phyloP scores from a whole-genome alignment of 2,329 filamentous ascomycete genomes.

The Botrytis fragariae region DNA sequence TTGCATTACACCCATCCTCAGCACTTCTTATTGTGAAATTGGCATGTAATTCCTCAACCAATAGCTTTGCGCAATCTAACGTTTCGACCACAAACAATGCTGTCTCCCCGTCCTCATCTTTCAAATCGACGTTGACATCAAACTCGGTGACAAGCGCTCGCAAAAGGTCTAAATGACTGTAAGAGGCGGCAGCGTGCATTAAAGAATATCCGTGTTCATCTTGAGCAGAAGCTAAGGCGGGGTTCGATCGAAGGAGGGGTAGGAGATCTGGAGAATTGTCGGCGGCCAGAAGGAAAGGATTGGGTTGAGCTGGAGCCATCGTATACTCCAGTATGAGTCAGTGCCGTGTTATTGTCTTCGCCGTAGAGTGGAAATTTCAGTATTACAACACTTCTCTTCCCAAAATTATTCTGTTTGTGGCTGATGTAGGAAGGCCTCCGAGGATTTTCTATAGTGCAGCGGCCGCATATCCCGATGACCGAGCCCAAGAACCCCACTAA shows the following conservation, averaged over 20 bases:
- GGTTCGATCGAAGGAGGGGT: slow-evolving; percentile 69
- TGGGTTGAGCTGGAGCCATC: slow-evolving; percentile 41
- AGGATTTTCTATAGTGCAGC: neutral
- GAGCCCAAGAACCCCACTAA: neutral
- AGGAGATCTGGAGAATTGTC: slow-evolving; percentile 76
- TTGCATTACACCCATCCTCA: slow-evolving; percentile 71
- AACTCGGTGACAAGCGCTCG: slow-evolving; percentile 73
- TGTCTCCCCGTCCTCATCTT: slow-evolving; percentile 89
- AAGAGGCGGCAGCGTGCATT: slow-evolving; percentile 88
- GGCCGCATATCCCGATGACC: slow-evolving; percentile 4
- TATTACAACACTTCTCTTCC: neutral
- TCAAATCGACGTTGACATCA: slow-evolving; percentile 73
- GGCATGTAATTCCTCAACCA: slow-evolving; percentile 80
- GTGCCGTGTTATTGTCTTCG: neutral
- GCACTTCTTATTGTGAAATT: slow-evolving; percentile 64
- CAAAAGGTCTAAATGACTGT: slow-evolving; percentile 80
- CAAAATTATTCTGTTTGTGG: neutral
- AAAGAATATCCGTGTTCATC: slow-evolving; percentile 94
- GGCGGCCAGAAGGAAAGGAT: slow-evolving; percentile 74
- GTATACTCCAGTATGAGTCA: neutral
- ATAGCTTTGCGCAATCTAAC: slow-evolving; percentile 69
- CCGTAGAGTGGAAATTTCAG: neutral
- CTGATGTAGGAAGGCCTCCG: neutral
- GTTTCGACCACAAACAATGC: slow-evolving; percentile 92
- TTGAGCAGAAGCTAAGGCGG: slow-evolving; percentile 72